Conservation (phyloP, 306 rosid species). For the Malus orientalis region DNA sequence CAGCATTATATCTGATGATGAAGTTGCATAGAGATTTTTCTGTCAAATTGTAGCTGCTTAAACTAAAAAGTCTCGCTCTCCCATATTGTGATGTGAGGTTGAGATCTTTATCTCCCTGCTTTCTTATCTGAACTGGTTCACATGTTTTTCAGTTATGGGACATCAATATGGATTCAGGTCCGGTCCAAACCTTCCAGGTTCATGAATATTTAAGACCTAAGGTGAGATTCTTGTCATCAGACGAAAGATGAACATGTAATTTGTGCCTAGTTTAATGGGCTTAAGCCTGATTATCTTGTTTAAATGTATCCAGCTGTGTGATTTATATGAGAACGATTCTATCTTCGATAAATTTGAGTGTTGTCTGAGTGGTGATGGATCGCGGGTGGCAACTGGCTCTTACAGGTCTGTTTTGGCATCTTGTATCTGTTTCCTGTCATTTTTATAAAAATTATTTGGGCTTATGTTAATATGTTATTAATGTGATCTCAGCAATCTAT, state of each 20-base stretch:
- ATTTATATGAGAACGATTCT: conserved; percentile 93
- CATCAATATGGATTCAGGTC: conserved; percentile 98
- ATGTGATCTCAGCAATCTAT: conserved; percentile 72
- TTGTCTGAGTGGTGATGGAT: conserved; percentile 90
- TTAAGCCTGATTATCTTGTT: conserved; percentile 9
- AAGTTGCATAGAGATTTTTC: not conserved
- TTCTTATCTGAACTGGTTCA: not conserved
- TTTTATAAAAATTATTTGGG: conserved; percentile 2
- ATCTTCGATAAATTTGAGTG: conserved; percentile 98
- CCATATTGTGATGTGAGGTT: not conserved
- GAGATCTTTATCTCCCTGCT: not conserved
- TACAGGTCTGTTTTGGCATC: conserved; percentile 55
- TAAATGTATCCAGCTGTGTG: conserved; percentile 68
- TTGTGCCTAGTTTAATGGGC: conserved; percentile 10
- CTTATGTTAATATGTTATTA: conserved; percentile 21
- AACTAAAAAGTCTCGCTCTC: not conserved
- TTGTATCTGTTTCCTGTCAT: not conserved
- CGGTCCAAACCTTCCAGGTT: conserved; percentile 87
- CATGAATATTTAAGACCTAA: conserved; percentile 93
- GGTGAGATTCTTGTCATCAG: conserved; percentile 46
- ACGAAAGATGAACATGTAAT: conserved; percentile 7
- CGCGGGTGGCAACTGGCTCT: conserved; percentile 86
- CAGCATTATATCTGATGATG: not conserved
- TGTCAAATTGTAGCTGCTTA: not conserved
- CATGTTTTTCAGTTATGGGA: conserved; percentile 84